A percentile compares a stretch with the other conserved stretches of the same genome.
Evolutionary conservation across 2,329 filamentous ascomycete species (phyloP).

Genomic region (Ceratocystis albifundus): DNA sequence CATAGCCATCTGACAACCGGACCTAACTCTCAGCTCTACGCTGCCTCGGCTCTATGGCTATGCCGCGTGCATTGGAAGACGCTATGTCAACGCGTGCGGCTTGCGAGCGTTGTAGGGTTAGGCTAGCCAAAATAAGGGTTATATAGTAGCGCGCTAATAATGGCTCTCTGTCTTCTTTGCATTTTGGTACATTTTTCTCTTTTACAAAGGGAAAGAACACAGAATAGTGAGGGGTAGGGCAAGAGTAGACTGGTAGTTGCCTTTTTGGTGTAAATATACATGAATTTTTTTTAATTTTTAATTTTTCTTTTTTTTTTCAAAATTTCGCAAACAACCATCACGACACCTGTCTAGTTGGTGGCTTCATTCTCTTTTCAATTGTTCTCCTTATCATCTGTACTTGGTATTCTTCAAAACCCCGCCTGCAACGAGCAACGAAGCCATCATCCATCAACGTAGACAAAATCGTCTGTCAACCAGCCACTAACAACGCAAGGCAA

Average conservation of each 20-base stretch:
- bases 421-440: background rate
- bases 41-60: too few species aligned
- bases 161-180: background rate
- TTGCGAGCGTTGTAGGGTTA: too few species aligned
- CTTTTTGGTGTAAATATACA: too few species aligned
- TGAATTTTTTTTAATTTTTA: too few species aligned
- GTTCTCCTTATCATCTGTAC: background rate
- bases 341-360: background rate
- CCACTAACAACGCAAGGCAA: background rate
- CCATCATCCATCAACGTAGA: too few species aligned
- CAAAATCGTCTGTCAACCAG: background rate
- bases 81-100: too few species aligned
- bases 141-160: background rate
- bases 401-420: background rate
- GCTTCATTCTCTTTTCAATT: background rate
- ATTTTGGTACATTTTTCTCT: background rate
- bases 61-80: slow-evolving; percentile 44
- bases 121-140: too few species aligned
- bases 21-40: slow-evolving; percentile 39
- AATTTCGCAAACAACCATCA: background rate
- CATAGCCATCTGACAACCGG: too few species aligned
- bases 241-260: too few species aligned
- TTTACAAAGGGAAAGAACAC: background rate
- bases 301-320: background rate
- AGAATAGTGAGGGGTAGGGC: background rate